Conservation (phyloP, 768 basidiomycete genomes). For the Hebeloma cylindrosporum region DNA sequence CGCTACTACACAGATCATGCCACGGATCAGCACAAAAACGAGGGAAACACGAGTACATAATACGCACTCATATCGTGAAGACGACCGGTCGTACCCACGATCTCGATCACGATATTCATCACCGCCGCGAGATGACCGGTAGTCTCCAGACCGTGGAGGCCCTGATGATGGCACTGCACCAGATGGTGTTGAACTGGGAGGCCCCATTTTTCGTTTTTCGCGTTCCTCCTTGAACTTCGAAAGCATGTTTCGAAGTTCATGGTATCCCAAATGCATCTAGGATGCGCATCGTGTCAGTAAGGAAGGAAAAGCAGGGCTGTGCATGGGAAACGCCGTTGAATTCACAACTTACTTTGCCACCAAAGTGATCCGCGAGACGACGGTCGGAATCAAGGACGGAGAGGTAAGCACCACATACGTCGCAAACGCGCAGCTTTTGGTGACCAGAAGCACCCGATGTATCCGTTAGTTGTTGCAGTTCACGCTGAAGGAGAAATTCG, state of each 20-base stretch:
- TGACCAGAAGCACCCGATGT: conserved; percentile 99
- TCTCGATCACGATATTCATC: conserved; percentile 66
- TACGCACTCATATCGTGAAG: conserved; percentile 74
- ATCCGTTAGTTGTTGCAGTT: conserved; percentile 94
- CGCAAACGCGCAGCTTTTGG: conserved; percentile 99
- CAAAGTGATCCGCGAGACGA: conserved; percentile 98
- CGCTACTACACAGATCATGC: conserved; percentile 41
- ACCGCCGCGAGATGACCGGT: conserved; percentile 48
- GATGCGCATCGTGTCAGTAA: conserved; percentile 15
- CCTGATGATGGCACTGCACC: conserved; percentile 38
- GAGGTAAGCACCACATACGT: conserved; percentile 99
- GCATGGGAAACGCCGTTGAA: conserved; percentile 21
- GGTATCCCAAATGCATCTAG: conserved; percentile 99
- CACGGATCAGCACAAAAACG: conserved; percentile 30
- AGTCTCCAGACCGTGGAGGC: conserved; percentile 39
- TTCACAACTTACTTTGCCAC: conserved; percentile 80
- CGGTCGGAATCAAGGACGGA: conserved; percentile 98
- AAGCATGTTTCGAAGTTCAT: conserved; percentile 95
- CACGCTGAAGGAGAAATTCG: conserved; percentile 55
- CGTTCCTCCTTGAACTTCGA: conserved; percentile 88
- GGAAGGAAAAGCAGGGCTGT: conserved; percentile 21
- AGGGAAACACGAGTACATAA: conserved; percentile 22
- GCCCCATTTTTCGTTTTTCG: conserved; percentile 70
- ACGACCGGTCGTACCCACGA: conserved; percentile 66
- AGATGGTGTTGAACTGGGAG: conserved; percentile 42